Evolutionary conservation across 805 yeast genomes (phyloP), one percentile per base, ranked within the genome.

Genomic region (Myxozyma kluyveri): DNA sequence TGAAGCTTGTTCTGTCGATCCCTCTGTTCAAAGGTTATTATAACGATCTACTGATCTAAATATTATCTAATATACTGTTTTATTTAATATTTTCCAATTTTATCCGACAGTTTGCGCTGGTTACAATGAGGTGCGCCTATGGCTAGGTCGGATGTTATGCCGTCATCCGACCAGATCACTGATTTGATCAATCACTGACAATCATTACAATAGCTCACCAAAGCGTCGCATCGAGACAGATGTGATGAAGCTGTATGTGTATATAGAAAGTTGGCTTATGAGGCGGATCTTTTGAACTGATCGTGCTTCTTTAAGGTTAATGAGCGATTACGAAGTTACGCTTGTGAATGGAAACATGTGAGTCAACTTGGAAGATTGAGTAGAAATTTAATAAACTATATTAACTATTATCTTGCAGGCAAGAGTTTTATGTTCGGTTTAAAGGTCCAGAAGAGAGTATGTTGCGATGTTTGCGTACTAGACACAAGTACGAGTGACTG

Each of bases 281-380:
- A n/a, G 24, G 12, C 5, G 37, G 17, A 21, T 12, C 6, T 17
- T 14, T 17, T 29, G 31, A 26, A 24, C 18, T 31, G 31, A 9
- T 17, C 39, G 2, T 3, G 12, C n/a, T 38, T 18, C 6, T 47
- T 12, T 12, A 42, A 79, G 83, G 36, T 67, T 91, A 70, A 89
- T 88, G 96, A 86, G 96, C 71, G 90, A 88, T 69, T 91, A 83
- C 67, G 91, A 89, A 52, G 98, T 91, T 18, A 79, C 82, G 9
- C 75, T 91, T 46, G 81, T 87, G 38, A 83, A 89, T 59, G 96
- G 88, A 64, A 83, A 77, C 68, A 79, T 86, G 77, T 67, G 59
- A 27, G 71, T 60, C 19, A 21, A 31, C 9, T 19, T 27, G 9
- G 4, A 27, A 2, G 44, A n/a, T 26, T 4, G 12, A 6, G 9